A percentile compares a stretch with the other conserved stretches of the same genome.
These are phyloP conservation scores for Massariosphaeria phaeospora DNA, from an alignment of 495 filamentous ascomycete species.

Conservation along the genomic window DNA sequence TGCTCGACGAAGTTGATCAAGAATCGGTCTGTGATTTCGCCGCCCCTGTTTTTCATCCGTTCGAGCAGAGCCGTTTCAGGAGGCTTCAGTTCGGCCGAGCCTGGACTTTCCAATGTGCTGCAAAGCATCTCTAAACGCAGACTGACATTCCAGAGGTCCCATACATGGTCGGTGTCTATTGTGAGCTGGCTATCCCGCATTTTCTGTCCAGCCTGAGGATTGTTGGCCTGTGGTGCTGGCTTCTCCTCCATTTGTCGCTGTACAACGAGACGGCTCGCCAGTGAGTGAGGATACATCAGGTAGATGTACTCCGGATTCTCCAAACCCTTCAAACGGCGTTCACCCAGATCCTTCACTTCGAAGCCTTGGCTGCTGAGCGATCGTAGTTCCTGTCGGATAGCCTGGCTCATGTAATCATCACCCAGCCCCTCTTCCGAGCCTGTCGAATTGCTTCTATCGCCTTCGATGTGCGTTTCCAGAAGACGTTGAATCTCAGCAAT, in stretches of 20 bases:
- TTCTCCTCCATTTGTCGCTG: constrained; percentile 51
- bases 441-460: constrained; percentile 59
- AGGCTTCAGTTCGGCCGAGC: constrained; percentile 52
- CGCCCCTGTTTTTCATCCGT: constrained; percentile 74
- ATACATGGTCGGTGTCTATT: constrained; percentile 77
- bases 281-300: constrained; percentile 81
- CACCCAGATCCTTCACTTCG: constrained; percentile 91
- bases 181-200: constrained; percentile 38
- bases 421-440: constrained; percentile 64
- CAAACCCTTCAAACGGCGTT: constrained; percentile 88
- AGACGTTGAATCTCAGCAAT: constrained; percentile 91
- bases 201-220: constrained; percentile 32
- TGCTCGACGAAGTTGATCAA: constrained; percentile 85
- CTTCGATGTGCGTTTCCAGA: constrained; percentile 76
- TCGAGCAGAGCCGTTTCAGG: constrained; percentile 78
- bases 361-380: constrained; percentile 88
- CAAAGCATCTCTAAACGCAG: constrained; percentile 89
- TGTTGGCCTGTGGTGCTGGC: constrained; percentile 5
- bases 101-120: constrained; percentile 68
- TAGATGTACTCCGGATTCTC: constrained; percentile 97
- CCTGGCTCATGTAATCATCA: constrained; percentile 62
- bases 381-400: constrained; percentile 82
- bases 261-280: constrained; percentile 71
- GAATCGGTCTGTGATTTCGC: constrained; percentile 81
- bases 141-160: constrained; percentile 84